Evolutionary conservation across 179 eudicot species (phyloP).

Genomic region (Camellia oleifera): DNA sequence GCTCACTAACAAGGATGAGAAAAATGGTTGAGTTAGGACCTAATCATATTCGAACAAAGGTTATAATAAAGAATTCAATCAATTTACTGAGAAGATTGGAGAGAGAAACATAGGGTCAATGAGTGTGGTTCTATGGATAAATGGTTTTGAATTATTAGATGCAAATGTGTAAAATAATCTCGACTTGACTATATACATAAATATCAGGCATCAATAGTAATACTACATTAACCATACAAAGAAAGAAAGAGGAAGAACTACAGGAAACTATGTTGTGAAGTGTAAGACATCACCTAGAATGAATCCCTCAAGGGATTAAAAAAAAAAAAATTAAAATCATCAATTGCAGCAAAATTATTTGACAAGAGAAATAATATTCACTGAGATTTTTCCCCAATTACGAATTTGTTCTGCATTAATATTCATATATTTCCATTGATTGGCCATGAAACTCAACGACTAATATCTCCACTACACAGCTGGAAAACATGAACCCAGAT

Average conservation of each 20-base stretch:
- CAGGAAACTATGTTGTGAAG: background rate
- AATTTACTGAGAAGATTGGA: background rate
- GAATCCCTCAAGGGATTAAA: too few species aligned
- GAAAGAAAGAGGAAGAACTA: background rate
- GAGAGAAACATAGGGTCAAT: background rate
- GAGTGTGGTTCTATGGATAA: background rate
- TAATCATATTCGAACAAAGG: background rate
- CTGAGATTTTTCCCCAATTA: too few species aligned
- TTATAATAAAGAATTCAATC: background rate
- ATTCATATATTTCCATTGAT: background rate
- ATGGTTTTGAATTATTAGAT: background rate
- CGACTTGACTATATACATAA: background rate
- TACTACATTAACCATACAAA: background rate
- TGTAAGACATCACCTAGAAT: too few species aligned
- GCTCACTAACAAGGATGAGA: background rate
- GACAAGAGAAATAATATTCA: too few species aligned
- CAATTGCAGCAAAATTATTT: too few species aligned
- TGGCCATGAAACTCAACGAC: background rate
- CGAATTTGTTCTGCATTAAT: too few species aligned
- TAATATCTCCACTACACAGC: background rate
- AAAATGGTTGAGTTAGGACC: conserved; percentile 1
- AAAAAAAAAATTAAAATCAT: too few species aligned
- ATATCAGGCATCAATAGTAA: background rate
- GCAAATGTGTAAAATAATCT: background rate
- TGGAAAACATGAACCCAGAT: background rate